Conservation (phyloP, 768 basidiomycete species). For the Mycena pura region DNA sequence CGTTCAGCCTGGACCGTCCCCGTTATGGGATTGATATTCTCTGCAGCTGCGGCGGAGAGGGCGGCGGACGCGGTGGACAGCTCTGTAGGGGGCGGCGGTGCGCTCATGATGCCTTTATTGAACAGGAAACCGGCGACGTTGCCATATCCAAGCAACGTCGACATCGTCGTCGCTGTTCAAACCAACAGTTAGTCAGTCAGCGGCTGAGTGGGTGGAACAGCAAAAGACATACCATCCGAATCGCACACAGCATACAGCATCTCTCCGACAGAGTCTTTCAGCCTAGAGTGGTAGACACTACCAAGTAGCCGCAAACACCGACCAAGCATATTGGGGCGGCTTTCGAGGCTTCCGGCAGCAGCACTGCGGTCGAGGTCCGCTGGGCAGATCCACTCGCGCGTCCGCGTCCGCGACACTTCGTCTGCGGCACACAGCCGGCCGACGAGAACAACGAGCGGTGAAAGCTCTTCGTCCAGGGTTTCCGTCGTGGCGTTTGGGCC, state of each 20-base stretch:
- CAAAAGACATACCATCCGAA: conserved; percentile 51
- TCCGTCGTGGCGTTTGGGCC: conserved; percentile 48
- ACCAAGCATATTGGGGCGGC: conserved; percentile 76
- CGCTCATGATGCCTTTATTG: conserved; percentile 82
- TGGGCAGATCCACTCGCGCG: conserved; percentile 78
- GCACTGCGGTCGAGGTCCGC: conserved; percentile 74
- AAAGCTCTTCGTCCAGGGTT: conserved; percentile 76
- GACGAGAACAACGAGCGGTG: conserved; percentile 79
- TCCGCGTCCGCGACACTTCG: conserved; percentile 56
- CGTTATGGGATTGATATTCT: conserved; percentile 83
- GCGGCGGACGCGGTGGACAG: conserved; percentile 38
- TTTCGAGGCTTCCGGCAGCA: conserved; percentile 68
- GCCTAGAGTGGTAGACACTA: conserved; percentile 72
- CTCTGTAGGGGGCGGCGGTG: conserved; percentile 50
- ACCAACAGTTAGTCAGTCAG: background rate
- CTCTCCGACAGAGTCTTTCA: conserved; percentile 85
- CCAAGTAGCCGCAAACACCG: conserved; percentile 78
- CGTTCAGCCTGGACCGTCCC: conserved; percentile 63
- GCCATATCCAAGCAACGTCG: conserved; percentile 89
- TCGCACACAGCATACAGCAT: conserved; percentile 86
- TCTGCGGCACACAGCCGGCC: conserved; percentile 73
- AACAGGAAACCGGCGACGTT: conserved; percentile 95
- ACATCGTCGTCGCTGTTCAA: conserved; percentile 62
- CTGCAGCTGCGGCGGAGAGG: conserved; percentile 42
- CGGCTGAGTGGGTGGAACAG: background rate